Percentiles rank a stretch among this genome's conserved stretches.
Conservation (phyloP, 129 eudicot species). For the Mikania micrantha region DNA sequence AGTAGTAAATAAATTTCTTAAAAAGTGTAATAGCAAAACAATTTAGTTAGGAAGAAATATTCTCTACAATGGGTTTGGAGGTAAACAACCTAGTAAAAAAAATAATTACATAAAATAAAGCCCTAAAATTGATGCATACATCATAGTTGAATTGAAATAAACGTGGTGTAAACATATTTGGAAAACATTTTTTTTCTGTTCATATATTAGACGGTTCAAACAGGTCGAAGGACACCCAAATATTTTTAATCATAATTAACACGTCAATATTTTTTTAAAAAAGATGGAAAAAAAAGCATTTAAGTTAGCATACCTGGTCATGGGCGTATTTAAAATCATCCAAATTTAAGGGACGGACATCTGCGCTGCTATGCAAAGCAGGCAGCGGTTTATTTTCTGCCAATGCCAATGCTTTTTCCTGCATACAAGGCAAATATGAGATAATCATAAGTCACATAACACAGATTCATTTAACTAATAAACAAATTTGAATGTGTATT, state of each 20-base stretch:
- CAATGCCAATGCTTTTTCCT: constrained; percentile 81
- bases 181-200: too few relatives aligned
- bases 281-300: not conserved
- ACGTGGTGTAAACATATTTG: too few relatives aligned
- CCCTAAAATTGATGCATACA: not conserved
- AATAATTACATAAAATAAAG: not conserved
- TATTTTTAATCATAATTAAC: not conserved
- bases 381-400: constrained; percentile 64
- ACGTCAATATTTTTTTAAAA: not conserved
- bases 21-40: too few relatives aligned
- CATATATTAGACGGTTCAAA: not conserved
- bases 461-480: not conserved
- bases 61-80: too few relatives aligned
- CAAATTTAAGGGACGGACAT: constrained; percentile 65
- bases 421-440: constrained; percentile 12
- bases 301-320: constrained; percentile 45
- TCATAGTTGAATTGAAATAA: not conserved
- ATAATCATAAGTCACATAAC: constrained; percentile 1
- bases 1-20: too few relatives aligned
- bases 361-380: constrained; percentile 63
- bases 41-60: too few relatives aligned
- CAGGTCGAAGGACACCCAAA: not conserved
- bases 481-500: not conserved
- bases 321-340: constrained; percentile 83
- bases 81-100: not conserved